Conservation (phyloP, 1,284 basidiomycete genomes). For the Fistulina hepatica region DNA sequence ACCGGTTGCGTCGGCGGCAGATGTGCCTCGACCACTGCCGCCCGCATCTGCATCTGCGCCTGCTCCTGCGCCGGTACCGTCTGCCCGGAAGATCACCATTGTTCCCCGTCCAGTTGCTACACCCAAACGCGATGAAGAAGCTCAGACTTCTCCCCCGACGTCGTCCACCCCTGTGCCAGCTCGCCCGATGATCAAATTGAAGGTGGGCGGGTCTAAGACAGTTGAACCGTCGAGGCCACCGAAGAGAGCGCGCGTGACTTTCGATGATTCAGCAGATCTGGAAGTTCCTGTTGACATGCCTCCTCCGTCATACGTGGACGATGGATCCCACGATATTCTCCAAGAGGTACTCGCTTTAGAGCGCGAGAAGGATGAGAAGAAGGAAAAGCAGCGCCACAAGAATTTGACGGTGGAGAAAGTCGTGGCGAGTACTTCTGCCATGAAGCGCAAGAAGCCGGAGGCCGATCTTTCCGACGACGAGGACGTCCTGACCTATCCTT, state of each 20-base stretch:
- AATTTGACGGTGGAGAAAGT: conserved; percentile 21
- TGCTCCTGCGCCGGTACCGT: conserved; percentile 10
- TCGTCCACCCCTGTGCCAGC: conserved; percentile 18
- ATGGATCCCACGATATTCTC: conserved; percentile 64
- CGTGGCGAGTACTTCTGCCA: conserved; percentile 18
- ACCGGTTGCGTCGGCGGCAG: conserved; percentile 3
- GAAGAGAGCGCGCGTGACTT: conserved; percentile 20
- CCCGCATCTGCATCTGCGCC: too few species aligned
- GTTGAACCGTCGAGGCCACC: conserved; percentile 37
- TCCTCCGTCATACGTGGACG: conserved; percentile 57
- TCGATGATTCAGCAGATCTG: conserved; percentile 15
- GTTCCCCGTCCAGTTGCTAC: conserved; percentile 9
- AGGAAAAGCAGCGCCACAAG: conserved; percentile 32
- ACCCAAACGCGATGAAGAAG: conserved; percentile 13
- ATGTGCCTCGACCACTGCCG: not conserved
- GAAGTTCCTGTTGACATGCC: conserved; percentile 35
- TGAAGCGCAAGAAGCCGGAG: conserved; percentile 45
- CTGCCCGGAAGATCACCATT: conserved; percentile 10
- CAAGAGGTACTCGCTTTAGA: conserved; percentile 60
- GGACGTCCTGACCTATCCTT: conserved; percentile 45
- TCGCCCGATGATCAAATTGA: conserved; percentile 49
- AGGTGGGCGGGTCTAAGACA: conserved; percentile 30
- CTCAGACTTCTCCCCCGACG: conserved; percentile 10
- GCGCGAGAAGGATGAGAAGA: conserved; percentile 56
- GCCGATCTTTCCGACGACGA: conserved; percentile 27